Base-by-base conservation (phyloP, 2,329 filamentous ascomycete genomes). In the Colletotrichum lindemuthianum region DNA sequence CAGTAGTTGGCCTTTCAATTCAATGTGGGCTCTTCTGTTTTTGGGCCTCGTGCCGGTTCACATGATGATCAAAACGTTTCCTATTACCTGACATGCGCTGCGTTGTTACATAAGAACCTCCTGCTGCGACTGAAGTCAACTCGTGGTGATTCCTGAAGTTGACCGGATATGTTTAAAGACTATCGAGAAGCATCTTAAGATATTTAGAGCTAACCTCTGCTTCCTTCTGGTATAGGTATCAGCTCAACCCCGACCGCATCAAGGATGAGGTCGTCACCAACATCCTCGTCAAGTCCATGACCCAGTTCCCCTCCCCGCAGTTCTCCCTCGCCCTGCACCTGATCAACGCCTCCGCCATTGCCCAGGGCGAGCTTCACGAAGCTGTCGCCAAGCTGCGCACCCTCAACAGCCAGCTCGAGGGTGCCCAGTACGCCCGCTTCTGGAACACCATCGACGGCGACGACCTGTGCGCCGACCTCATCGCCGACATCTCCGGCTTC, bases 241-340 rank as follows among this genome's bases (percentile, higher is more conserved):
- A 99, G 84, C 97, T 99, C 84, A 99, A 99, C 88, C 96, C 96
- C 56, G 94, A 98, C 84, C 92, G 97, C 72, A 90, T 94, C 76
- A 95, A 96, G 84, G 92, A 97, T 76, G 96, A 99, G 81, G 93
- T 95, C 75, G 93, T 96, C 80, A 98, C 96, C 85, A 98, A 98
- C 87, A 92, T 98, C 82, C 93, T 99, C 78, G 94, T 97, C 85
- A 99, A 98, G 86, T 88, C 94, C 71, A 90, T 99, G 77, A 97
- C 95, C 72, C 92, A 97, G 82, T 99, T 99, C 86, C 96, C 96
- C 69, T 94, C 92, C 16, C 89, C 96, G 48, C 94, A 98, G 80
- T 99, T 98, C 88, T 90, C 90, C 72, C 92, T 98, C 73, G 91
- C 92, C 74, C 90, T 99, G 67, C 92, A 97, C 76, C 92, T 99